phyloP scores from a whole-genome alignment of 306 rosid genomes.

The Carpinus fangiana region DNA sequence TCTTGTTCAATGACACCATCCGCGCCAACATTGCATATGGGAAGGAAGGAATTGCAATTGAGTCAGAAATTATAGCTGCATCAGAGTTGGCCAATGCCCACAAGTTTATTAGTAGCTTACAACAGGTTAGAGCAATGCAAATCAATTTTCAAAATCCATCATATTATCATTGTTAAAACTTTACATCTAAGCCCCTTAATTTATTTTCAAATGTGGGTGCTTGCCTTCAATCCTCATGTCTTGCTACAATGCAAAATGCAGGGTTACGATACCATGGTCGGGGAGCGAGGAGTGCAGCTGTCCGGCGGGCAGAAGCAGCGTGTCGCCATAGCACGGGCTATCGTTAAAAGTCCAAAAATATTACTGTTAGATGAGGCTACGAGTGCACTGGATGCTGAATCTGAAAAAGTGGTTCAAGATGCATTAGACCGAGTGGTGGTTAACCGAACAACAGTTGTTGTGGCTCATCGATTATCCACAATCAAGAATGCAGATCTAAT shows the following conservation, averaged over 20 bases:
- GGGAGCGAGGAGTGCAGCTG: constrained; percentile 58
- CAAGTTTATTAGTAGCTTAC: constrained; percentile 65
- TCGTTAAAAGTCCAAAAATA: constrained; percentile 58
- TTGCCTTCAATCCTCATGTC: neutral
- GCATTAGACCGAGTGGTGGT: constrained; percentile 61
- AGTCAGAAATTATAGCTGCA: constrained; percentile 62
- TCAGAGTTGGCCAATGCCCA: constrained; percentile 66
- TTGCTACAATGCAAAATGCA: constrained; percentile 14
- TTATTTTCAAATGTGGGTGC: neutral
- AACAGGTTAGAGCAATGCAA: constrained; percentile 36
- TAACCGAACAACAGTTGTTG: constrained; percentile 60
- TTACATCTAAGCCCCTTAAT: neutral
- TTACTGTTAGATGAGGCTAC: constrained; percentile 74
- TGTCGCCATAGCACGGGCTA: constrained; percentile 70
- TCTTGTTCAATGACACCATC: constrained; percentile 57
- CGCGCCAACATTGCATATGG: constrained; percentile 66
- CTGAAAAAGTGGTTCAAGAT: constrained; percentile 70
- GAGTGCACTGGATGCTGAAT: constrained; percentile 80
- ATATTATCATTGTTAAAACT: neutral
- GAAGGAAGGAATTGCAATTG: constrained; percentile 58
- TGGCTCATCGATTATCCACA: constrained; percentile 70
- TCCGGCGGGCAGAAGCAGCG: constrained; percentile 72
- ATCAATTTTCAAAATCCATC: neutral
- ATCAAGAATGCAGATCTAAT: constrained; percentile 61
- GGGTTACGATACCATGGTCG: constrained; percentile 63